These are phyloP conservation scores for Neurospora sp. DNA, from an alignment of 495 filamentous ascomycete genomes.

Conservation along the genomic window DNA sequence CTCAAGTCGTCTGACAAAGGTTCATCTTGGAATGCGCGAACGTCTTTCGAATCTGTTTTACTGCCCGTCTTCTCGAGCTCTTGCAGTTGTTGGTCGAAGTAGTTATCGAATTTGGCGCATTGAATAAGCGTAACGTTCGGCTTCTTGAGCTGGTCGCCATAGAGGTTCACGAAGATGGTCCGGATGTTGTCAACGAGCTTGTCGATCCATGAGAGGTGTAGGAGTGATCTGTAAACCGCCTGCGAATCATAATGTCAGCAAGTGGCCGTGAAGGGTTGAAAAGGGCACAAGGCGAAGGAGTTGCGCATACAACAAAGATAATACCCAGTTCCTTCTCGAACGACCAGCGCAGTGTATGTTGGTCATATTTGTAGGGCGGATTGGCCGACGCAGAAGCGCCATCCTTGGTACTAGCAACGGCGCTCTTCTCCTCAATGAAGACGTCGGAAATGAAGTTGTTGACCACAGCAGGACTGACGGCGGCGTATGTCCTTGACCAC, in stretches of 20 bases:
- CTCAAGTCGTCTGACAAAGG: constrained; percentile 18
- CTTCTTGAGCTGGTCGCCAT: constrained; percentile 76
- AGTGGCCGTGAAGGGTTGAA: not conserved
- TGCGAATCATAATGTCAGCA: constrained; percentile 26
- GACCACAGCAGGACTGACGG: constrained; percentile 70
- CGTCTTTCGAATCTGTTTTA: constrained; percentile 22
- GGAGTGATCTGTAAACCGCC: constrained; percentile 92
- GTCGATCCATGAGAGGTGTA: constrained; percentile 95
- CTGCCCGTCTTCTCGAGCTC: constrained; percentile 56
- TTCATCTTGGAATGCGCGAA: constrained; percentile 33
- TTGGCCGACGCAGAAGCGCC: constrained; percentile 48
- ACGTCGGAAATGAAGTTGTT: constrained; percentile 93
- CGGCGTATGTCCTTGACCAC: constrained; percentile 82
- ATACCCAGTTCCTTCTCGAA: constrained; percentile 81
- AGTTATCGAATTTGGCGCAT: constrained; percentile 71
- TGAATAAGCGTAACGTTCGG: constrained; percentile 66
- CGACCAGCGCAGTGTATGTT: constrained; percentile 92
- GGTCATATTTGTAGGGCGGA: constrained; percentile 77
- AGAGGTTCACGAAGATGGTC: constrained; percentile 78
- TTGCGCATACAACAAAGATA: constrained; percentile 78
- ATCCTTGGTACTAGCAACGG: constrained; percentile 47
- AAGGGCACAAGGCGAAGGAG: not conserved
- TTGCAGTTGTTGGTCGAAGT: constrained; percentile 85
- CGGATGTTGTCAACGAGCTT: constrained; percentile 91
- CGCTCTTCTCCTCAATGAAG: constrained; percentile 84